Percentiles rank a stretch among this genome's conserved stretches.
Evolutionary conservation across 73 alveolate genomes (phyloP).

Genomic region (Tetrahymena thermophila): DNA sequence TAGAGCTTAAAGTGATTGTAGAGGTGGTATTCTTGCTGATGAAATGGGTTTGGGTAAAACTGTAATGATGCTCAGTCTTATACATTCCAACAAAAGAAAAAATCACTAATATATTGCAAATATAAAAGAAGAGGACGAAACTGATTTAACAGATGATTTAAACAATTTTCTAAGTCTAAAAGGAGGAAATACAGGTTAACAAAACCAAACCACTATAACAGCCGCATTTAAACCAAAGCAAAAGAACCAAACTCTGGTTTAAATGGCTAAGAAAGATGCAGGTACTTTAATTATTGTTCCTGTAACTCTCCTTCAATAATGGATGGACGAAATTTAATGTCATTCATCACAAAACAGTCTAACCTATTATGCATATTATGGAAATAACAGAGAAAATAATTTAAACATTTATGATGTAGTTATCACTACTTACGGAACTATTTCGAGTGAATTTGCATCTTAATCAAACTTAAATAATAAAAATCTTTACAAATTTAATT

Average conservation of each 20-base stretch:
- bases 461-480: neutral
- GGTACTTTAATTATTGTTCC: slow-evolving; percentile 52
- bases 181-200: neutral
- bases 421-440: slow-evolving; percentile 50
- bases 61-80: slow-evolving; percentile 50
- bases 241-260: neutral
- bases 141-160: neutral
- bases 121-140: neutral
- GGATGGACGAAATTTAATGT: slow-evolving; percentile 43
- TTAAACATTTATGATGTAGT: slow-evolving; percentile 28
- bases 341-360: slow-evolving; percentile 8
- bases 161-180: neutral
- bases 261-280: slow-evolving; percentile 33
- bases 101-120: neutral
- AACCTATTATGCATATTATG: slow-evolving; percentile 16
- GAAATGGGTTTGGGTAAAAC: slow-evolving; percentile 81
- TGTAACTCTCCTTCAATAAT: slow-evolving; percentile 23
- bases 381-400: slow-evolving; percentile 7
- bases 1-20: slow-evolving; percentile 20
- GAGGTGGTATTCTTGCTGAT: slow-evolving; percentile 70
- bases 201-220: neutral
- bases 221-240: slow-evolving; percentile 15
- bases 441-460: slow-evolving; percentile 27
- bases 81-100: slow-evolving; percentile 20
- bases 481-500: slow-evolving; percentile 3